Base-by-base conservation (phyloP, 140 eudicot genomes). In the Oenanthe javanica region DNA sequence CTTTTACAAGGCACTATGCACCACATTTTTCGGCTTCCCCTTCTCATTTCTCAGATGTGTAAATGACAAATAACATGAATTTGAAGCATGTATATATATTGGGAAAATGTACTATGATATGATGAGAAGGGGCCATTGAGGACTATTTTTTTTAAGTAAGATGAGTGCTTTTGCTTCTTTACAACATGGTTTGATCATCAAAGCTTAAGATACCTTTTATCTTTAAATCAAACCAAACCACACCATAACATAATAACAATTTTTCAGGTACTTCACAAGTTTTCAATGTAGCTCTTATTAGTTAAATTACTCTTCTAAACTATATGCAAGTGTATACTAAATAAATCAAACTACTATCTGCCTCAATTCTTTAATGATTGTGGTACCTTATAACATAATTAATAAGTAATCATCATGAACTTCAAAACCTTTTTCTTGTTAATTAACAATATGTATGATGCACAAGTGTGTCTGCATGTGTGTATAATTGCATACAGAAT, bases 1-100 rank as follows among this genome's bases (percentile, higher is more conserved):
- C 80, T 83, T 51, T 79, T 79, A 55, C 88, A 88, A 23, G 92
- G 82, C 75, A 86, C 78, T 7, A 86, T 79, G 81, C 83, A 79
- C 92, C 89, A 86, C 52, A 82, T 49, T 63, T 78, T 85, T 49
- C 52, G 76, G 31, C 83, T 66, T 83, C 83, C 75, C 57, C 54
- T 87, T 81, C 79, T 61, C 84, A 77, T 88, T 67, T 67, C 73
- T 14, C 73, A 31, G n/a, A 27, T 13, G 73, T 31, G 8, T 1
- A 27, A 9, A 36, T 12, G 73, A 67, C 46, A 31, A 14, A 27
- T 11, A 67, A 31, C 45, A 67, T 4, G 46, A 25, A 66, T 12
- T 11, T 10, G 40, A 67, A 61, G 70, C 73, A 67, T 31, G 46
- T 4, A 67, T 31, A 66, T 66, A 67, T 67, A 19, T 11, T 52